phyloP scores from a whole-genome alignment of 805 yeast genomes.

The Barnettozyma siamensis region DNA sequence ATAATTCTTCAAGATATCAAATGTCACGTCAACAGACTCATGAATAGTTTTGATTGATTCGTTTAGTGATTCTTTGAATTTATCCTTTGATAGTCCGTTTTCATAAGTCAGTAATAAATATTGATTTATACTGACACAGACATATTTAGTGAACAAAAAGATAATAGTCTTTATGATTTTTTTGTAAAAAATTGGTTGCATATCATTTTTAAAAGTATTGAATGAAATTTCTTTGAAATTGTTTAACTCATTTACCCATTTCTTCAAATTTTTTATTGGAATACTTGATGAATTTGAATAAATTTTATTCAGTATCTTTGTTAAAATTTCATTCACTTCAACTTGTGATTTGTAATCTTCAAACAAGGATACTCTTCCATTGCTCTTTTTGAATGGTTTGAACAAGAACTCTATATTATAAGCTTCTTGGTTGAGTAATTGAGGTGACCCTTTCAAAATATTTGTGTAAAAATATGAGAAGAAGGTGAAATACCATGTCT shows the following conservation, averaged over 20 bases:
- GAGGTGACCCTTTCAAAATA: slow-evolving; percentile 17
- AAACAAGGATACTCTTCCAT: background rate
- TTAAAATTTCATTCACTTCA: slow-evolving; percentile 4
- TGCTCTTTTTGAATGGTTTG: slow-evolving; percentile 1
- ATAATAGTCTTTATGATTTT: slow-evolving; percentile 11
- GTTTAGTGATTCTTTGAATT: slow-evolving; percentile 4
- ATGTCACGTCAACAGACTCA: slow-evolving; percentile 10
- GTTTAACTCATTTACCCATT: slow-evolving; percentile 7
- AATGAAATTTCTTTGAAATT: slow-evolving; percentile 4
- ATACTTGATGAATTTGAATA: slow-evolving; percentile 5
- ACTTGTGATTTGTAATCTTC: slow-evolving; percentile 7
- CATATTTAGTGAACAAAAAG: slow-evolving; percentile 12
- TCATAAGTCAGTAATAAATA: slow-evolving; percentile 18
- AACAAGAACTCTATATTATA: slow-evolving; percentile 12
- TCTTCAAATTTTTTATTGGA: slow-evolving; percentile 3
- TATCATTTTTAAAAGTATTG: slow-evolving; percentile 12
- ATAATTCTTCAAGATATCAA: slow-evolving; percentile 20
- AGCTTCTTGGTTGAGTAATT: slow-evolving; percentile 14
- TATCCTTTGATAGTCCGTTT: slow-evolving; percentile 8
- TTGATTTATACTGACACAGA: slow-evolving; percentile 4
- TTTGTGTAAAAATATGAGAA: slow-evolving; percentile 12
- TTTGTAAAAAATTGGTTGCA: slow-evolving; percentile 5
- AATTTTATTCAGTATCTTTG: slow-evolving; percentile 8
- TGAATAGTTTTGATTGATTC: slow-evolving; percentile 1
- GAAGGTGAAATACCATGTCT: slow-evolving; percentile 18